Percentiles rank a stretch among this genome's conserved stretches.
phyloP scores from a whole-genome alignment of 768 basidiomycete species.

The Boletus sensibilis region DNA sequence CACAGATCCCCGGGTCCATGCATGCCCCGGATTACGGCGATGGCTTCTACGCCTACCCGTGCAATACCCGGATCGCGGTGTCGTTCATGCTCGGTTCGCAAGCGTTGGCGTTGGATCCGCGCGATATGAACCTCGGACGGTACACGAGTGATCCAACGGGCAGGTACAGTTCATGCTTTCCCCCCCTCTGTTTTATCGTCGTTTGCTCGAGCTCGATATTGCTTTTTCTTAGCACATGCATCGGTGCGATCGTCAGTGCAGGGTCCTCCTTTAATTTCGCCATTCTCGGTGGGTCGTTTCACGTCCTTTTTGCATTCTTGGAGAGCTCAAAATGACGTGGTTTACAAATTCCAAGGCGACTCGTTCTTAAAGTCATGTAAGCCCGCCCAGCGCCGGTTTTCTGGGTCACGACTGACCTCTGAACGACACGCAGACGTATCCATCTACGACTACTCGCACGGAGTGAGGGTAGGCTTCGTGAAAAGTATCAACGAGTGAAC shows the following conservation, averaged over 20 bases:
- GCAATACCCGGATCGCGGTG: conserved; percentile 36
- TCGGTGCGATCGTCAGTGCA: conserved; percentile 53
- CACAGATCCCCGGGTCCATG: conserved; percentile 50
- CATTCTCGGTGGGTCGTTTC: conserved; percentile 20
- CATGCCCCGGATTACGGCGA: conserved; percentile 42
- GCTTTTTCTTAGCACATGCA: conserved; percentile 42
- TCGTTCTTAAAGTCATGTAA: conserved; percentile 67
- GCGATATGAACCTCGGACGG: conserved; percentile 58
- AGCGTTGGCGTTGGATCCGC: conserved; percentile 40
- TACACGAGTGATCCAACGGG: conserved; percentile 29
- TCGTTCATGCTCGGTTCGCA: conserved; percentile 46
- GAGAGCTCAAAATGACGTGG: background rate
- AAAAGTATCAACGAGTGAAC: conserved; percentile 43
- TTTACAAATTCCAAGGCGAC: conserved; percentile 37
- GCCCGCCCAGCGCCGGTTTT: conserved; percentile 13
- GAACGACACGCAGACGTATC: conserved; percentile 48
- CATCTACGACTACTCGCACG: conserved; percentile 57
- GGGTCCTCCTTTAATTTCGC: conserved; percentile 3
- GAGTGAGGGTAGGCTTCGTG: conserved; percentile 55
- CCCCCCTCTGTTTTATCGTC: too few relatives aligned
- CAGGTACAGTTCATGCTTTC: conserved; percentile 21
- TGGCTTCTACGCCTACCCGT: conserved; percentile 59
- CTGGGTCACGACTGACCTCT: background rate
- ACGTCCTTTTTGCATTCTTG: too few relatives aligned
- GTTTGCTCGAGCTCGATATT: background rate